Evolutionary conservation across 805 yeast species (phyloP), one percentile per base, ranked within the genome.

Genomic region (Lipomyces kockii): DNA sequence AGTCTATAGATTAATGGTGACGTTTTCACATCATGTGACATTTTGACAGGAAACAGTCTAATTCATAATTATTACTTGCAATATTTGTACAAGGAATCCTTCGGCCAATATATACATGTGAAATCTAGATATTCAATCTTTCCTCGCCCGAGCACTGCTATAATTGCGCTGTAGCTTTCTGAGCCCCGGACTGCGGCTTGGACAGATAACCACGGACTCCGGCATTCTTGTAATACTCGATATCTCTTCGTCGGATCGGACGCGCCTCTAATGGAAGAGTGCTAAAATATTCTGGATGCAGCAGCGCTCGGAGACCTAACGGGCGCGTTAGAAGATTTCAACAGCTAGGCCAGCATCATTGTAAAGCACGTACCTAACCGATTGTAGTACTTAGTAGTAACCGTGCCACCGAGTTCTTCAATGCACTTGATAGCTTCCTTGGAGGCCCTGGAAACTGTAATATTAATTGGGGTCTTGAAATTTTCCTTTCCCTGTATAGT

Each of bases 391-490:
- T 84, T 84, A 4, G 97, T 88, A 17, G 89, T 86, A 78, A 87
- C 91, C 59, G 84, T 83, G 49, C 96, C 91, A 32, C 96, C 97
- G 4, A 85, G 83, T 25, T 74, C 80, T 77, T 91, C 97, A 66
- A 95, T 88, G 1, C 88, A 82, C 64, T 82, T 80, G 65, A 94
- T 89, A 17, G 97, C 97, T 14, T 84, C 83, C 22, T 78, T 77
- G 0, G 97, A 85, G 0, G 97, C 98, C 75, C 85, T 86, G 1
- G 93, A 85, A 9, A 97, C 97, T 76, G 92, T 96, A 62, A 94
- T 85, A 71, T 85, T 84, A 65, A 93, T 79, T 49, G 93, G 90
- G 74, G 81, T 76, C 79, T 86, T 70, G 74, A 80, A 76, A 69
- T 77, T 63, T 76, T 81, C 81, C 65, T 81, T 80, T 52, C 74